Percentiles rank a stretch among this genome's conserved stretches.
Evolutionary conservation across 345 rosid species (phyloP).

Genomic region (Streptanthus diversifolius): DNA sequence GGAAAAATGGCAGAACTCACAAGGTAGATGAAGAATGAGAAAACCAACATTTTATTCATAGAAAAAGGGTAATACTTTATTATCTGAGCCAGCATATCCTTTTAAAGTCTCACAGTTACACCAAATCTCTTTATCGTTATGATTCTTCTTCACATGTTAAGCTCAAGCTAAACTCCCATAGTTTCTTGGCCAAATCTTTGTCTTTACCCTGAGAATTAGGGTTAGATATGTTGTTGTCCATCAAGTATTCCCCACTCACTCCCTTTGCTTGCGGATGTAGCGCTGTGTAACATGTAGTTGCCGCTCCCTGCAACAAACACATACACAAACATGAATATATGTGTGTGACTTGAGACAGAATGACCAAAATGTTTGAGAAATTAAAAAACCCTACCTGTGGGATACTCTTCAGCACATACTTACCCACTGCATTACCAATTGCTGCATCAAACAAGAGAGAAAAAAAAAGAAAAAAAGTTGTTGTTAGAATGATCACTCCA

Average conservation of each 20-base stretch:
- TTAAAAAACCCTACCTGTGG: constrained; percentile 49
- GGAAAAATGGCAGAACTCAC: too few species aligned
- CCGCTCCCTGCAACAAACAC: constrained; percentile 58
- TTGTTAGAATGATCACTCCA: background rate
- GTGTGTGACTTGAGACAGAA: background rate
- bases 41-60: background rate
- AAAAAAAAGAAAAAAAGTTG: background rate
- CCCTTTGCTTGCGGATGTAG: constrained; percentile 66
- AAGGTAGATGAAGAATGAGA: background rate
- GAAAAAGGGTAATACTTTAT: background rate
- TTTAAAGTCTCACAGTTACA: background rate
- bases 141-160: constrained; percentile 32
- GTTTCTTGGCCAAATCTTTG: constrained; percentile 47
- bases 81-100: background rate
- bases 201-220: constrained; percentile 46
- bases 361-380: background rate
- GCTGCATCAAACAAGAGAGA: constrained; percentile 38
- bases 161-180: constrained; percentile 68
- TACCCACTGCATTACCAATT: constrained; percentile 39
- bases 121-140: background rate
- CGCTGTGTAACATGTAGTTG: constrained; percentile 75
- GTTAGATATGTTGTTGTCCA: constrained; percentile 47
- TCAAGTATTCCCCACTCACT: constrained; percentile 60
- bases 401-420: constrained; percentile 48
- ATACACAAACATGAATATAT: background rate